Base-by-base conservation (phyloP, 768 basidiomycete genomes). In the Kwoniella europaea region DNA sequence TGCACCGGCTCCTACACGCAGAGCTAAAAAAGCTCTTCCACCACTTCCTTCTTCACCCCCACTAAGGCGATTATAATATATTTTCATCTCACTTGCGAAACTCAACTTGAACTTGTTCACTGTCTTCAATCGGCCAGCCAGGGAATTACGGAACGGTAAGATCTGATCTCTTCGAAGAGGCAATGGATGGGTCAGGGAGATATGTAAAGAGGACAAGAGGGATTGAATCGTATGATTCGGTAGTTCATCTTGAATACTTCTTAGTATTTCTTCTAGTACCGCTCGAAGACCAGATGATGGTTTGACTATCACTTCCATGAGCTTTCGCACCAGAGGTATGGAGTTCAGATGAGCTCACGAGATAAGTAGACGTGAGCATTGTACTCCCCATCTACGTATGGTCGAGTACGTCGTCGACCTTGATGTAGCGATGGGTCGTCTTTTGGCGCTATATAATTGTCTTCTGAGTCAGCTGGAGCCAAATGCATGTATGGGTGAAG, bases 311-410 rank as follows among this genome's bases (percentile, higher is more conserved):
- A 27, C 4, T 46, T 18, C 10, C 1, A 53, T 68, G 24, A 60
- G 67, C 67, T 13, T 5, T 13, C 12, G n/a, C 24, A 42, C n/a
- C 58, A 9, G 6, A 20, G 35, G 7, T 54, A 61, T 7, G 27
- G 27, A 20, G 53, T 65, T 61, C 43, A 57, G 53, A 58, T 10
- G 9, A 12, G 74, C 64, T 79, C 73, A 78, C 95, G 77, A 0
- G 90, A 88, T 12, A 93, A 85, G 79, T 91, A 95, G 64, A 94
- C 87, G 84, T 95, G 89, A 4, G 91, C 86, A 0, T 90, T 89
- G 80, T 88, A 95, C 78, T 95, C 93, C 0, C 95, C 95, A 13
- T 93, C 91, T 4, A 93, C 89, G 79, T 93, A 92, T 2, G 93
- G 92, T 0, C 86, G 86, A 0, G 89, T 86, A 41, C 95, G 88